Evolutionary conservation across 1,284 basidiomycete genomes (phyloP).

Genomic region (Mycena citricolor): DNA sequence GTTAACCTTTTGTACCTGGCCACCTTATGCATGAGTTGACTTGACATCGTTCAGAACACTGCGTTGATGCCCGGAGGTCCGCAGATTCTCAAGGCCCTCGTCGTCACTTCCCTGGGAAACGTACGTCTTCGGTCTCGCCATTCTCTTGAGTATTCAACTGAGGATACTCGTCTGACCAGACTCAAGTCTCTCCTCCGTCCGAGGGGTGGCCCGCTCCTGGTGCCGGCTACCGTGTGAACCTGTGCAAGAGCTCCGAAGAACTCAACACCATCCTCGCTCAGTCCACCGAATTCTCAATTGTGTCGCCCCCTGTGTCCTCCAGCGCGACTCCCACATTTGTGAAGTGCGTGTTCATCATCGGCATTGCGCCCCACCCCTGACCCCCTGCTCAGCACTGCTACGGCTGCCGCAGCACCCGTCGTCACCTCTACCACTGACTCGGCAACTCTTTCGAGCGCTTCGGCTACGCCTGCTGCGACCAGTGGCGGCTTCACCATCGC

Average conservation of each 20-base stretch:
- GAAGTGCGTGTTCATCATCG: too few species aligned
- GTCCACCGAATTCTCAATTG: conserved; percentile 59
- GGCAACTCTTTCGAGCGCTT: too few species aligned
- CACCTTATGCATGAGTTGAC: too few species aligned
- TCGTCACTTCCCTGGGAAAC: conserved; percentile 42
- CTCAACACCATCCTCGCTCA: conserved; percentile 62
- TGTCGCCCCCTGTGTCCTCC: conserved; percentile 22
- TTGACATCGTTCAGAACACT: neutral
- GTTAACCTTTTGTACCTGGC: conserved; percentile 30
- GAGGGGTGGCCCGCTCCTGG: conserved; percentile 57
- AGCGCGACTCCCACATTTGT: too few species aligned
- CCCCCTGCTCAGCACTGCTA: too few species aligned
- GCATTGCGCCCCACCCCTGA: too few species aligned
- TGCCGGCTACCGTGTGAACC: conserved; percentile 64
- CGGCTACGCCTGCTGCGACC: too few species aligned
- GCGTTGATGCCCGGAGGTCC: conserved; percentile 14
- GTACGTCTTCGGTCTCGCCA: neutral
- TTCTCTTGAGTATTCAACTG: neutral
- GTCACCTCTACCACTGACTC: too few species aligned
- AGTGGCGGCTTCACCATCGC: too few species aligned
- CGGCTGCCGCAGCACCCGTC: too few species aligned
- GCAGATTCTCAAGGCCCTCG: conserved; percentile 50
- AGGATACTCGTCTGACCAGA: conserved; percentile 6
- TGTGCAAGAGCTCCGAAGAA: conserved; percentile 50
- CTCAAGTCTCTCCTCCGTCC: conserved; percentile 48